phyloP scores from a whole-genome alignment of 805 yeast genomes.

The Kluyveromyces dobzhanskii region DNA sequence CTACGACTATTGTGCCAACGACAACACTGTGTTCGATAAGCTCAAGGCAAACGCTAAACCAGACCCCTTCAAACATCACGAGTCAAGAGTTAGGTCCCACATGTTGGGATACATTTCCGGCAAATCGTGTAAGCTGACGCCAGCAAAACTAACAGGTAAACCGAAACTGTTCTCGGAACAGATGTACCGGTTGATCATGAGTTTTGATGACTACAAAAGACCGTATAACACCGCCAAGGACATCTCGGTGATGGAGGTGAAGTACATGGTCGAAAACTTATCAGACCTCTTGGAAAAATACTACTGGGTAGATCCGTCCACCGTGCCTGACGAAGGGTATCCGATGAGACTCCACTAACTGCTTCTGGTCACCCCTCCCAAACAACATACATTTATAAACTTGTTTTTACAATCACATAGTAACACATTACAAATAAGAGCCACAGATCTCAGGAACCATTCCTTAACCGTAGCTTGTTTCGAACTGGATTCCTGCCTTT shows the following conservation, averaged over 20 bases:
- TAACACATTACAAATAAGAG: no score
- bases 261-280: conserved; percentile 1
- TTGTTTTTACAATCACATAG: no score
- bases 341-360: background rate
- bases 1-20: conserved; percentile 2
- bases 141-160: background rate
- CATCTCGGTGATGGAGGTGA: conserved; percentile 1
- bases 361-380: no score
- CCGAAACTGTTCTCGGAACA: background rate
- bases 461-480: no score
- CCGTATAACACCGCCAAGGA: conserved; percentile 1
- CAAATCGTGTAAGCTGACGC: background rate
- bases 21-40: background rate
- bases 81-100: background rate
- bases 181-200: background rate
- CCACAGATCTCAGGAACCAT: no score
- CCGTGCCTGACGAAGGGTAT: background rate
- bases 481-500: no score
- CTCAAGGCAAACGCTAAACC: background rate
- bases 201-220: background rate
- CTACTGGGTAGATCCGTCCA: conserved; percentile 1
- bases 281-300: conserved; percentile 1
- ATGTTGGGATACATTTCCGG: conserved; percentile 2
- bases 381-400: no score
- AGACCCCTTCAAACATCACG: conserved; percentile 1